These are phyloP conservation scores for Amoebophrya sp. DNA, from an alignment of 169 alveolate species.

Conservation along the genomic window DNA sequence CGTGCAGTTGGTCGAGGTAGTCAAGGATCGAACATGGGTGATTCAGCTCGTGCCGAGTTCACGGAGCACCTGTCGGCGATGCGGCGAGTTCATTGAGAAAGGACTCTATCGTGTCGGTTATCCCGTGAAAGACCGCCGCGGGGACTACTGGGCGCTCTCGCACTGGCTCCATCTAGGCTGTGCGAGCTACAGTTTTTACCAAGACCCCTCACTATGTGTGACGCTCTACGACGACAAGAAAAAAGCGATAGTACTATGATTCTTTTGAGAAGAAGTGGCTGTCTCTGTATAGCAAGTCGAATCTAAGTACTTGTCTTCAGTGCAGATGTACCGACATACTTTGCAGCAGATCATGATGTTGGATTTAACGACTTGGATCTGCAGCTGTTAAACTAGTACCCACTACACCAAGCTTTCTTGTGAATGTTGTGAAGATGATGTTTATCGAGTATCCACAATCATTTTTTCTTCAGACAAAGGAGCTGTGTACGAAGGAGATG, in stretches of 20 bases:
- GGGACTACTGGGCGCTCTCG: conserved; percentile 1
- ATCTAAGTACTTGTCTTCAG: not conserved
- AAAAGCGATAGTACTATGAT: not conserved
- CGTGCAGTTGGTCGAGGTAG: not conserved
- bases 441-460: too few species aligned
- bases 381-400: too few species aligned
- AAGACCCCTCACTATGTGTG: not conserved
- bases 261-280: not conserved
- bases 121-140: conserved; percentile 8
- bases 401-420: too few species aligned
- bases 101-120: not conserved
- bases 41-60: not conserved
- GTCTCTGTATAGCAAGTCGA: not conserved
- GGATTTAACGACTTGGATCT: too few species aligned
- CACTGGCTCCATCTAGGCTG: not conserved
- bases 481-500: not conserved
- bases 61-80: not conserved
- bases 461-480: not conserved
- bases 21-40: not conserved
- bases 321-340: not conserved
- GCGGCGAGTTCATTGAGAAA: conserved; percentile 4
- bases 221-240: not conserved
- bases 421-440: too few species aligned
- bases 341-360: not conserved
- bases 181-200: not conserved